Base-by-base conservation (phyloP, 2,329 filamentous ascomycete genomes). In the Aspergillus pseudoviridinutans region DNA sequence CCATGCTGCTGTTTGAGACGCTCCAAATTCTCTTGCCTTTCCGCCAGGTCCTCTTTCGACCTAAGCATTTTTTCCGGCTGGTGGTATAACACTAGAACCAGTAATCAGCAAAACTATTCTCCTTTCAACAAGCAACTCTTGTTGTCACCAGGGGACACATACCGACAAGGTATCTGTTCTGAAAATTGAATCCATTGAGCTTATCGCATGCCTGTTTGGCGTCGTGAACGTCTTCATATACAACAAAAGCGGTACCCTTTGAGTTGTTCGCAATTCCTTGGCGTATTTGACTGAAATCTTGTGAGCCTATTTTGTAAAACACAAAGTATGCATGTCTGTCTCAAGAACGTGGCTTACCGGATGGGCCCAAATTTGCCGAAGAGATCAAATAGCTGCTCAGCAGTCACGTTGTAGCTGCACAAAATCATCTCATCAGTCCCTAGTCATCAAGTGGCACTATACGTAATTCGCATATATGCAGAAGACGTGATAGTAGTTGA, bases 141-240 rank as follows among this genome's bases (percentile, higher is more conserved):
- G 8, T 27, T 17, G 5, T 20, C 32, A 25, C 10, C 8, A 29
- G 7, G 25, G 27, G 44, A 49, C 29, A 86, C 91, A 61, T 85
- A 95, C 91, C 92, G 72, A 99, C 94, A 69, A 99, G 90, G 79
- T 99, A 99, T 76, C 94, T 90, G 80, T 93, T 96, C 82, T 99
- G 94, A 78, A 99, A 99, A 82, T 99, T 99, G 87, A 96, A 99
- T 75, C 94, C 94, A 83, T 99, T 99, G 77, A 99, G 84, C 82
- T 97, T 97, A 83, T 99, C 94, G 84, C 94, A 97, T 73, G 94
- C 94, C 79, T 92, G 88, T 82, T 99, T 99, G 67, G 94, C 92
- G 83, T 99, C 94, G 85, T 94, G 90, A 68, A 97, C 93, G 84
- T 99, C 94, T 79, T 97, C 94, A 83, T 97, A 99, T 79, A 99